These are phyloP conservation scores for Coix lacrymajobi DNA, from an alignment of 176 grass and related monocot species.

Conservation along the genomic window DNA sequence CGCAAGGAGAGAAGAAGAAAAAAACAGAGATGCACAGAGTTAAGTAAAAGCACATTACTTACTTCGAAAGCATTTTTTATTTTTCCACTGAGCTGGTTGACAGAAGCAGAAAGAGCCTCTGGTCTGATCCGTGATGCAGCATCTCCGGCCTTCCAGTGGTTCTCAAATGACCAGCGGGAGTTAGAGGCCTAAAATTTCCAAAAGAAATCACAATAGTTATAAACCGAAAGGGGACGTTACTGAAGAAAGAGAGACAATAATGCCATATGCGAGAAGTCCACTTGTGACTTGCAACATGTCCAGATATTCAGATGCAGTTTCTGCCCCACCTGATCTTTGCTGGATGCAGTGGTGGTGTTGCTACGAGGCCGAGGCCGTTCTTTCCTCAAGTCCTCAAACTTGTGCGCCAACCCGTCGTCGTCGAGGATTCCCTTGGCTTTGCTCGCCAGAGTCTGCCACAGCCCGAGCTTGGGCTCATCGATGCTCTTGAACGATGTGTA, in stretches of 20 bases:
- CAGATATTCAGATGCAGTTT: neutral
- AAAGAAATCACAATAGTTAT: neutral
- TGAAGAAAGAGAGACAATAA: neutral
- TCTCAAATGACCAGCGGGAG: slow-evolving; percentile 37
- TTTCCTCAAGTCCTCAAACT: slow-evolving; percentile 37
- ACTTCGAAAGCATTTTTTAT: slow-evolving; percentile 88
- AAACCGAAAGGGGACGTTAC: neutral
- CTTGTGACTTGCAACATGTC: neutral
- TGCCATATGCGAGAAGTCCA: neutral
- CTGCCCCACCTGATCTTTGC: slow-evolving; percentile 34
- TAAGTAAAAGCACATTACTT: slow-evolving; percentile 52
- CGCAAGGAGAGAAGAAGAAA: neutral
- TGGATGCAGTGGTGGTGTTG: slow-evolving; percentile 16
- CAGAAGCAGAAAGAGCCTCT: slow-evolving; percentile 78
- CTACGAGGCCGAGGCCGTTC: slow-evolving; percentile 15
- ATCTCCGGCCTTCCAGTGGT: slow-evolving; percentile 42
- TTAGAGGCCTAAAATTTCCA: slow-evolving; percentile 12
- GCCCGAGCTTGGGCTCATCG: slow-evolving; percentile 62
- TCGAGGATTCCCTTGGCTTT: slow-evolving; percentile 82
- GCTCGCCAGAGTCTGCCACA: slow-evolving; percentile 61
- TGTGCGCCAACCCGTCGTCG: slow-evolving; percentile 45
- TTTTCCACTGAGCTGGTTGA: slow-evolving; percentile 85
- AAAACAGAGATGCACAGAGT: neutral
- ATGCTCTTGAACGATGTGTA: slow-evolving; percentile 75
- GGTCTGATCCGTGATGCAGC: slow-evolving; percentile 44